Conservation (phyloP, 1,139 yeast genomes). For the Hansenula sp. region DNA sequence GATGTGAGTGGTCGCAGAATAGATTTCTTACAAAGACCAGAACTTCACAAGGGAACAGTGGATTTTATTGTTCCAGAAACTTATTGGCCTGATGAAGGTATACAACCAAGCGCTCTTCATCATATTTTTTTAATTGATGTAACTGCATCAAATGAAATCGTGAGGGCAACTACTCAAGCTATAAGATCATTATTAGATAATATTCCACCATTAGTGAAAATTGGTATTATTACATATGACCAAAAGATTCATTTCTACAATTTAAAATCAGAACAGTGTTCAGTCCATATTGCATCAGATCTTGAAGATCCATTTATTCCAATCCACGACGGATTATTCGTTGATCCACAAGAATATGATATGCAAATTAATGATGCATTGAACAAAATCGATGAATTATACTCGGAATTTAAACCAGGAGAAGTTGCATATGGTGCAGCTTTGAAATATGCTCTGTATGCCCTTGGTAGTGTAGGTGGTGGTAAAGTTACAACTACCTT, state of each 20-base stretch:
- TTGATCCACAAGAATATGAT: slow-evolving; percentile 65
- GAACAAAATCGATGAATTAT: slow-evolving; percentile 49
- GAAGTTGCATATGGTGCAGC: slow-evolving; percentile 85
- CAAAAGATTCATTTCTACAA: slow-evolving; percentile 72
- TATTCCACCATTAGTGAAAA: slow-evolving; percentile 37
- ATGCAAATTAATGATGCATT: slow-evolving; percentile 65
- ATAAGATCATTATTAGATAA: slow-evolving; percentile 50
- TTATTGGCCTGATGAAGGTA: slow-evolving; percentile 50
- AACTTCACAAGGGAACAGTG: slow-evolving; percentile 77
- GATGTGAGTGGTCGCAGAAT: slow-evolving; percentile 56
- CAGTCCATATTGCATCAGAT: slow-evolving; percentile 66
- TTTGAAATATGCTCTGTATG: slow-evolving; percentile 59
- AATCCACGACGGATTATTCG: slow-evolving; percentile 72
- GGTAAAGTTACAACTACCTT: slow-evolving; percentile 77
- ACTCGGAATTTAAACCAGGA: slow-evolving; percentile 42
- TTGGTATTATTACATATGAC: slow-evolving; percentile 78
- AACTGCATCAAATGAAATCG: slow-evolving; percentile 59
- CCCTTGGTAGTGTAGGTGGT: slow-evolving; percentile 64
- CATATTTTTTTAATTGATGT: slow-evolving; percentile 80
- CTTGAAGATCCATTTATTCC: slow-evolving; percentile 60
- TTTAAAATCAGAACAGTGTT: slow-evolving; percentile 53
- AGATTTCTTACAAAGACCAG: slow-evolving; percentile 68
- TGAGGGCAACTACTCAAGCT: slow-evolving; percentile 68
- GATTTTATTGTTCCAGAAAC: slow-evolving; percentile 76
- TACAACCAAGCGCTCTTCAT: slow-evolving; percentile 47